Base-by-base conservation (phyloP, 179 eudicot genomes). In the Patellifolia procumbens region DNA sequence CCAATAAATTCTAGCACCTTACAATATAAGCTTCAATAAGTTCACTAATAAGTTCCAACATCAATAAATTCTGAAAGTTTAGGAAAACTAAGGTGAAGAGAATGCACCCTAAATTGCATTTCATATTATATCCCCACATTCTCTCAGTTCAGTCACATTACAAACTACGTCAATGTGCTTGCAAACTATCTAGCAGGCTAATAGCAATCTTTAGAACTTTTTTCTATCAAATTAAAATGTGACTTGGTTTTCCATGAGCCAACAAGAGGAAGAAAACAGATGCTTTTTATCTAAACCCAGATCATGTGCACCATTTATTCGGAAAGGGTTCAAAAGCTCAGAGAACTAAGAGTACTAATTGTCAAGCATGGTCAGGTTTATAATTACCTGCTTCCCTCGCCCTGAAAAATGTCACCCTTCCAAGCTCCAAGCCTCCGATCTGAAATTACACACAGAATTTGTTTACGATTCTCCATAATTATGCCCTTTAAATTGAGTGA, bases 341-440 rank as follows among this genome's bases (percentile, higher is more conserved):
- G 73, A 17, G 46, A 48, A 16, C 2, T 2, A 45, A 66, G 26
- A 45, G 22, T 16, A 29, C 17, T 9, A 5, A 8, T 48, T 39
- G 32, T 67, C 43, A n/a, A n/a, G 52, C 52, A 22, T 15, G 34
- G 42, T 16, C 16, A 17, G 60, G n/a, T 24, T 5, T 28, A 43
- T 3, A 42, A 15, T 12, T 2, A 42, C 22, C 52, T 66, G 31
- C 48, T 66, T 22, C 52, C 13, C 19, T 28, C 11, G 1, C 56
- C 73, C 35, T 12, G 34, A 7, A 48, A 29, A 68, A 6, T 15
- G 24, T 19, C 8, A 31, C 42, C 73, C 34, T 70, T 49, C 15
- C 59, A 29, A 70, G 42, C 13, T 49, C 37, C 60, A 49, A n/a
- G n/a, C n/a, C n/a, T n/a, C n/a, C n/a, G n/a, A 68, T 68, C 24